A percentile compares a stretch with the other conserved stretches of the same genome.
phyloP scores from a whole-genome alignment of 345 rosid species.

The Arabis hirsuta region DNA sequence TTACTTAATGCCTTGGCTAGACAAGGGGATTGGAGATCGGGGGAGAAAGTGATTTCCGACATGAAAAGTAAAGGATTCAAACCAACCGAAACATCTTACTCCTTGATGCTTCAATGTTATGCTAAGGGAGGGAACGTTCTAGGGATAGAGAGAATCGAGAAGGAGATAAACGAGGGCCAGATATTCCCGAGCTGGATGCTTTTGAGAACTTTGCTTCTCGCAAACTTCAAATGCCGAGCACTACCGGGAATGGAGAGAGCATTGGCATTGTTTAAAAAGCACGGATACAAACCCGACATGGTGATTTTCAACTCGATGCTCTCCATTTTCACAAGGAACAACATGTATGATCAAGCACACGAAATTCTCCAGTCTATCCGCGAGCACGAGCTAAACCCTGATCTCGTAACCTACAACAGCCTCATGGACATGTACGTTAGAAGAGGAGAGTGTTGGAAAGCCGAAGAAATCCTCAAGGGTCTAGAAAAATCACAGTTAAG shows the following conservation, averaged over 20 bases:
- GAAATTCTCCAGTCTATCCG: conserved; percentile 59
- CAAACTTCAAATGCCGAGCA: conserved; percentile 70
- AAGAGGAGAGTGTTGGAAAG: conserved; percentile 81
- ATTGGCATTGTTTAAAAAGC: conserved; percentile 56
- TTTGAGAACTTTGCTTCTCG: conserved; percentile 76
- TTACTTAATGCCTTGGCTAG: conserved; percentile 84
- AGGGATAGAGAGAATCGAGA: conserved; percentile 75
- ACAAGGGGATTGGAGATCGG: conserved; percentile 78
- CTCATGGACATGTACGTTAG: conserved; percentile 93
- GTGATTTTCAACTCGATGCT: conserved; percentile 82
- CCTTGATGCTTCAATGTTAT: conserved; percentile 71
- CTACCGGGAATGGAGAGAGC: conserved; percentile 72
- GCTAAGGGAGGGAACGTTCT: conserved; percentile 71
- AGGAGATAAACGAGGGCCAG: conserved; percentile 60
- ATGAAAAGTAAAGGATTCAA: conserved; percentile 80
- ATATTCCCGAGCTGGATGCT: conserved; percentile 96
- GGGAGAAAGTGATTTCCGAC: conserved; percentile 70
- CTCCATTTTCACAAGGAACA: conserved; percentile 70
- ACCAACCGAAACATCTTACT: conserved; percentile 80
- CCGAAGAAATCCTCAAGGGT: conserved; percentile 73
- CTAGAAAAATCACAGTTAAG: conserved; percentile 51
- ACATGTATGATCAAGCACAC: conserved; percentile 61
- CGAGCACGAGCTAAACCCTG: conserved; percentile 67
- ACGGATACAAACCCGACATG: conserved; percentile 82
- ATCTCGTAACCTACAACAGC: conserved; percentile 85